Conservation (phyloP, 257 asterid genomes). For the Avicennia marina region DNA sequence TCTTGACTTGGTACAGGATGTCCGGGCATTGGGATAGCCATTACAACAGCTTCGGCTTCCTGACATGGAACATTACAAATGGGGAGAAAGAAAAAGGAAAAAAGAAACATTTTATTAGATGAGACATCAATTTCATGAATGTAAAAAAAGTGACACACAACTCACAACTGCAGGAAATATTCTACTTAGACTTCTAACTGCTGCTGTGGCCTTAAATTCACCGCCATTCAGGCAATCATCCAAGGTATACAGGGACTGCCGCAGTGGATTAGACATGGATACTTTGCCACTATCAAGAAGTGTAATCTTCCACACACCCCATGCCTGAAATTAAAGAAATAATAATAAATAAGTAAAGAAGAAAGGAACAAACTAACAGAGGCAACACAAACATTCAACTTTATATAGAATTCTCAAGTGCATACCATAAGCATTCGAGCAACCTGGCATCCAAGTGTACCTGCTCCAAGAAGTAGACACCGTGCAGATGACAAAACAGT, state of each 20-base stretch:
- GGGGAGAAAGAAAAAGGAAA: background rate
- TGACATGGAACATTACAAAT: slow-evolving; percentile 23
- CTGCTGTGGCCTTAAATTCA: slow-evolving; percentile 78
- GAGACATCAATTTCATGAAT: slow-evolving; percentile 11
- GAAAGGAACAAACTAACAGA: background rate
- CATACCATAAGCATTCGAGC: slow-evolving; percentile 97
- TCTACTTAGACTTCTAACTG: slow-evolving; percentile 65
- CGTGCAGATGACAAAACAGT: slow-evolving; percentile 50
- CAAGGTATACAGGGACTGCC: slow-evolving; percentile 85
- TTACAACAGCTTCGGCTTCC: slow-evolving; percentile 82
- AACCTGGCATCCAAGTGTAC: slow-evolving; percentile 98
- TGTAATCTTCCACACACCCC: slow-evolving; percentile 93
- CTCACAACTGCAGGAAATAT: slow-evolving; percentile 89
- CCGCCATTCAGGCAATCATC: slow-evolving; percentile 95
- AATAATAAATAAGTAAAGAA: background rate
- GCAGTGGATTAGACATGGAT: slow-evolving; percentile 88
- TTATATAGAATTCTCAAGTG: slow-evolving; percentile 12
- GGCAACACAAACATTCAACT: background rate
- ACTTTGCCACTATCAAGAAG: slow-evolving; percentile 88
- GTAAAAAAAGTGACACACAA: slow-evolving; percentile 7
- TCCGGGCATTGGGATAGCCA: slow-evolving; percentile 98
- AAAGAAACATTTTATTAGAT: slow-evolving; percentile 6
- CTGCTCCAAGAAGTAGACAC: slow-evolving; percentile 95
- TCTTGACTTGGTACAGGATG: slow-evolving; percentile 73
- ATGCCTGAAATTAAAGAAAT: slow-evolving; percentile 44